Evolutionary conservation across 148 eudicot species (phyloP), one percentile per base, ranked within the genome.

Genomic region (Arbutus unedo): DNA sequence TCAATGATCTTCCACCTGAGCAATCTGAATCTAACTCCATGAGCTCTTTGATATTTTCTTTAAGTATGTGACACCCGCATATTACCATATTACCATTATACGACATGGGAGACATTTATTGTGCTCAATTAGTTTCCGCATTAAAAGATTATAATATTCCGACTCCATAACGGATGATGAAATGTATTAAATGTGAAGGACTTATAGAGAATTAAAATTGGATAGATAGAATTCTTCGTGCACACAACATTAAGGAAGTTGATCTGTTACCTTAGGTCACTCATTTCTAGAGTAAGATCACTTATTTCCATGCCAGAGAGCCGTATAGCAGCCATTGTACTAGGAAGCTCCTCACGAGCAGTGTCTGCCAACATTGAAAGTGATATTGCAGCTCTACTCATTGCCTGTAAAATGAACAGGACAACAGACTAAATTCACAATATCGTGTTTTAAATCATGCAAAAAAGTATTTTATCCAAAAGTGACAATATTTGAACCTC

Each of bases 261-360:
- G 47, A 15, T 49, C n/a, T 59, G 60, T 82, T 86, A 95, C 98
- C 98, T 93, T 54, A 95, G 87, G 81, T 93, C 98, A 88, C 91
- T 92, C 56, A 93, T 82, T 86, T 93, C 98, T 64, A 93, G 86
- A 16, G 98, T 95, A 84, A 95, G 98, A 86, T 95, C 98, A 87
- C 98, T 93, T 83, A 95, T 89, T 90, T 95, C 98, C 93, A 95
- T 93, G 87, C 98, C 91, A 44, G 98, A 92, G 48, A 93, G 91
- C 86, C 96, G 89, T 82, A 93, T 82, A 77, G 98, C 98, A 88
- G 98, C 93, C 95, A 95, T 92, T 79, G 98, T 95, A 81, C 93
- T 88, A 31, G 98, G 98, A 70, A 93, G 91, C 89, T 93, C 98
- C 87, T 93, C 96, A 21, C 92, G 87, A 74, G 96, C 93, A 81